Percentiles rank a stretch among this genome's conserved stretches.
Conservation (phyloP, 257 asterid species). For the Striga asiatica region DNA sequence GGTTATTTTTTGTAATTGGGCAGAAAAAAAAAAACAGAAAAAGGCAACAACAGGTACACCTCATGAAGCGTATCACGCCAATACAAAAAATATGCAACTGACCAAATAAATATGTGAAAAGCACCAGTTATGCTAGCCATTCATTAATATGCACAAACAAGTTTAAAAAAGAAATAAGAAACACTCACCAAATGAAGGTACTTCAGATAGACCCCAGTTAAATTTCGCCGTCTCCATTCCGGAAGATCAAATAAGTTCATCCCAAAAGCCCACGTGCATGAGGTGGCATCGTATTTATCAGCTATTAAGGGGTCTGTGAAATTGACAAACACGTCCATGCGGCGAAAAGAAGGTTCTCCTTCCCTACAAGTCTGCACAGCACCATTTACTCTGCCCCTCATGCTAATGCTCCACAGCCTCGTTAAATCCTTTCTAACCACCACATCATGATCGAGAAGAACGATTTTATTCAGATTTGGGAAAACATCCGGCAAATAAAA, state of each 20-base stretch:
- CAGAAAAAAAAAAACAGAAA: not conserved
- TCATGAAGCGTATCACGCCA: not conserved
- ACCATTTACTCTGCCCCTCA: constrained; percentile 77
- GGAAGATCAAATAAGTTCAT: constrained; percentile 80
- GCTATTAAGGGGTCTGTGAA: constrained; percentile 61
- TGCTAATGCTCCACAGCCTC: constrained; percentile 58
- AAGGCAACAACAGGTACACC: too few relatives aligned
- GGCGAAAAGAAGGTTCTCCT: constrained; percentile 59
- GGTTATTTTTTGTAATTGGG: not conserved
- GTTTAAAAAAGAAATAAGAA: too few relatives aligned
- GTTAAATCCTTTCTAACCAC: constrained; percentile 77
- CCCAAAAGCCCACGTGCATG: constrained; percentile 98
- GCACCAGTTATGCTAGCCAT: too few relatives aligned
- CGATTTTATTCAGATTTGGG: constrained; percentile 57
- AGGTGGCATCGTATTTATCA: constrained; percentile 33
- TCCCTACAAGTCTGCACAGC: constrained; percentile 75
- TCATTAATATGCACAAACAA: not conserved
- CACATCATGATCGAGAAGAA: constrained; percentile 93
- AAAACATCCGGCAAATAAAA: constrained; percentile 87
- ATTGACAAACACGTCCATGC: constrained; percentile 66
- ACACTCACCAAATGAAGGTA: constrained; percentile 60
- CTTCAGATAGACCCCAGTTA: constrained; percentile 55
- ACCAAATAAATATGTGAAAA: not conserved
- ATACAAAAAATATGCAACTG: not conserved
- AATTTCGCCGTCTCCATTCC: constrained; percentile 57